phyloP scores from a whole-genome alignment of 1,284 basidiomycete species.

The Pisolithus thermaeus region DNA sequence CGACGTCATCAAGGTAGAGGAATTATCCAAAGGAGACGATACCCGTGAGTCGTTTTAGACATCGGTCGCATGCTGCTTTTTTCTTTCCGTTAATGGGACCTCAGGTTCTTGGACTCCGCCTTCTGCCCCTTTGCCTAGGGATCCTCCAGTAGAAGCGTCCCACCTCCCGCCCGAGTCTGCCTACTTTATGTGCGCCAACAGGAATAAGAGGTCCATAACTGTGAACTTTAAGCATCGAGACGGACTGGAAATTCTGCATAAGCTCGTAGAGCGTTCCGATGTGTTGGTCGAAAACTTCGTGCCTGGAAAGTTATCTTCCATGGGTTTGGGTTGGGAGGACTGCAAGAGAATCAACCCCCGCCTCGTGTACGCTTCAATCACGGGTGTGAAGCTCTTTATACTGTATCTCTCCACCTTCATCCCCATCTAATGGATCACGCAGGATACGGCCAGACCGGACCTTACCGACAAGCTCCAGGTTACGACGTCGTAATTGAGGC shows the following conservation, averaged over 20 bases:
- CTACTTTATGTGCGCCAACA: constrained; percentile 87
- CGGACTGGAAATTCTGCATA: constrained; percentile 74
- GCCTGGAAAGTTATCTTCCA: constrained; percentile 75
- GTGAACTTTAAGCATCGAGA: constrained; percentile 80
- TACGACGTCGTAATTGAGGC: constrained; percentile 91
- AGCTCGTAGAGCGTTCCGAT: constrained; percentile 73
- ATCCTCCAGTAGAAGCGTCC: constrained; percentile 45
- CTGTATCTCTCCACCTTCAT: neutral
- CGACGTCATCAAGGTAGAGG: constrained; percentile 89
- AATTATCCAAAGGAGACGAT: constrained; percentile 80
- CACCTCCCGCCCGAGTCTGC: constrained; percentile 88
- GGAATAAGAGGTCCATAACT: constrained; percentile 87
- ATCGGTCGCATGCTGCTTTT: constrained; percentile 8
- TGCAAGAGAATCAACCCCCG: constrained; percentile 75
- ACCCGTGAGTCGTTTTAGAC: constrained; percentile 53
- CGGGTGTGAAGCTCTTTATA: constrained; percentile 41
- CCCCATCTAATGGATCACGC: constrained; percentile 5
- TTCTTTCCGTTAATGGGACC: constrained; percentile 6
- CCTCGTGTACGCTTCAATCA: constrained; percentile 88
- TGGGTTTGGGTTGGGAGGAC: constrained; percentile 86
- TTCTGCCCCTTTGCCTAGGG: constrained; percentile 53
- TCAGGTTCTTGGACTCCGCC: constrained; percentile 80
- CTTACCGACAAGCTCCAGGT: constrained; percentile 77
- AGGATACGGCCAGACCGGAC: constrained; percentile 95
- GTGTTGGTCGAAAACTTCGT: constrained; percentile 88